Evolutionary conservation across 331 rosid species (phyloP), one percentile per base, ranked within the genome.

Genomic region (Stylosanthes scabra): DNA sequence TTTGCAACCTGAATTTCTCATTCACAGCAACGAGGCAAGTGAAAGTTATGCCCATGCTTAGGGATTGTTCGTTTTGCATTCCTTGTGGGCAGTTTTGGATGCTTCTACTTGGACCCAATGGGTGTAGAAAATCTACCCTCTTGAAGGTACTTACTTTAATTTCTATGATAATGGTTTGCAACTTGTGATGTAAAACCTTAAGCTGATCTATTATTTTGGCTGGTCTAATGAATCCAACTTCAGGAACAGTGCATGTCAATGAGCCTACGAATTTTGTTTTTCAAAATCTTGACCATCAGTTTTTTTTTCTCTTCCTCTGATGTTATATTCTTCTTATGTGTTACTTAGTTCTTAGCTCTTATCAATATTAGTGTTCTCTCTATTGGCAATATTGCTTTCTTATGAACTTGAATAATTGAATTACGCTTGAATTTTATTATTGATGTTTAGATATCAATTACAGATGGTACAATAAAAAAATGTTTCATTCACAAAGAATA

Each of bases 91-190:
- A 91, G 75, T 91, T 91, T 58, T 91, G 97, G 97, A 91, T 91
- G 97, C 95, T 91, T 74, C 96, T 91, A n/a, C n/a, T n/a, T 74
- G 96, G 97, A 63, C 93, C 97, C 66, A 89, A 89, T 67, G 95
- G 96, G 37, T 87, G 96, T 5, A 93, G 96, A 34, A 91, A 91
- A 87, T 91, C 97, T 67, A 91, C 97, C 75, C 95, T 88, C 77
- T 75, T 91, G 85, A 91, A 91, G 90, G 97, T 91, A 80, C 29
- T 12, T 31, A 72, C 4, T 31, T 7, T 31, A 2, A 31, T 31
- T 31, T 31, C 4, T 31, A 8, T 59, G 42, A 62, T 15, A 31
- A 13, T 58, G 9, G 2, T 2, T 68, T 31, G 37, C 37, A 31
- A 31, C 37, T 31, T 6, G 64, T 59, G 11, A 64, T 60, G n/a